phyloP scores from a whole-genome alignment of 1,139 yeast genomes.

The Blastobotrys buckinghamii region DNA sequence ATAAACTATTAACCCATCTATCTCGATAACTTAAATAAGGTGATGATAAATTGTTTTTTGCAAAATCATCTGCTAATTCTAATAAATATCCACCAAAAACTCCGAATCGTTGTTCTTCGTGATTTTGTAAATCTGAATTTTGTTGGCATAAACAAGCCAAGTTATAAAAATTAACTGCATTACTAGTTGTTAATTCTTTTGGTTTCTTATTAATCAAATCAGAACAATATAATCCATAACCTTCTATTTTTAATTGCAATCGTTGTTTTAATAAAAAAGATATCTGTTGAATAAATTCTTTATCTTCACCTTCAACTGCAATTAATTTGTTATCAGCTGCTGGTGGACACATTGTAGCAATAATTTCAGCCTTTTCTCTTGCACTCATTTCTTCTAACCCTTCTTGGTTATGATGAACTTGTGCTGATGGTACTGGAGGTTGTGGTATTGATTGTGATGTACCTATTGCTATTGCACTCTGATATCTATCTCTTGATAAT shows the following conservation, averaged over 20 bases:
- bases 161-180: constrained; percentile 27
- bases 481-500: constrained; percentile 22
- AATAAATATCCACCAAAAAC: constrained; percentile 27
- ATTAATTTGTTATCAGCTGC: constrained; percentile 16
- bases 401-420: neutral
- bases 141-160: constrained; percentile 27
- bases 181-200: constrained; percentile 17
- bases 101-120: constrained; percentile 13
- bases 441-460: neutral
- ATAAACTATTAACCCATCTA: constrained; percentile 24
- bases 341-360: constrained; percentile 24
- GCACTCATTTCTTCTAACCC: constrained; percentile 15
- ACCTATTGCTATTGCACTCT: constrained; percentile 23
- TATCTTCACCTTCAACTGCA: constrained; percentile 27
- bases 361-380: constrained; percentile 27
- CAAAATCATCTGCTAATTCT: constrained; percentile 25
- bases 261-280: constrained; percentile 15
- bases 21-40: constrained; percentile 19
- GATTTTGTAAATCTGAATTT: constrained; percentile 13
- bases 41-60: constrained; percentile 3
- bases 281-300: constrained; percentile 18
- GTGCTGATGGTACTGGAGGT: constrained; percentile 3
- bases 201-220: constrained; percentile 18
- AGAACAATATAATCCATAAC: constrained; percentile 17
- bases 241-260: constrained; percentile 10